Evolutionary conservation across 129 eudicot species (phyloP).

Genomic region (Dittrichia graveolens): DNA sequence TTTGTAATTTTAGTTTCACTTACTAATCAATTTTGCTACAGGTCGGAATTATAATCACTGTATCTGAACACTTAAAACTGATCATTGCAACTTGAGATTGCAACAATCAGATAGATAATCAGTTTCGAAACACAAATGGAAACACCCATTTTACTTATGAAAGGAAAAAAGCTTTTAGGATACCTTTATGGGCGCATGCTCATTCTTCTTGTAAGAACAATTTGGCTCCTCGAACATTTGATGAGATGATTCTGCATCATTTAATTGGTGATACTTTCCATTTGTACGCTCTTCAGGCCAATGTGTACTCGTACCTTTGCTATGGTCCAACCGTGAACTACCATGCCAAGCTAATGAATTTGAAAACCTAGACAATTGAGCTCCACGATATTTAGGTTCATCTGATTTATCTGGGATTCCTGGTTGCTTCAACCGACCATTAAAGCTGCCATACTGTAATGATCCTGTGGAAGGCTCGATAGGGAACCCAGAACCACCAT

Average conservation of each 20-base stretch:
- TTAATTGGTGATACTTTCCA: slow-evolving; percentile 46
- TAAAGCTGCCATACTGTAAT: slow-evolving; percentile 34
- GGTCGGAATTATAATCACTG: neutral
- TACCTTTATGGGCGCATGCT: slow-evolving; percentile 47
- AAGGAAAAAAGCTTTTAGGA: neutral
- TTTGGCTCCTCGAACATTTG: slow-evolving; percentile 46
- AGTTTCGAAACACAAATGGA: too few relatives aligned
- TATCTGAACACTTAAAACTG: too few relatives aligned
- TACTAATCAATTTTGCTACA: neutral
- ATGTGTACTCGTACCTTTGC: slow-evolving; percentile 51
- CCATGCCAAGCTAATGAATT: slow-evolving; percentile 77
- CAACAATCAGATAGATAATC: too few relatives aligned
- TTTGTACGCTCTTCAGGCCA: slow-evolving; percentile 57
- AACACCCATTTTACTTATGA: neutral
- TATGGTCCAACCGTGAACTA: slow-evolving; percentile 60
- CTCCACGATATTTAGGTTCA: slow-evolving; percentile 47
- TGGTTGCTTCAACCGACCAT: slow-evolving; percentile 39
- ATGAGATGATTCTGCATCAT: slow-evolving; percentile 60
- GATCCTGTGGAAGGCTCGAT: slow-evolving; percentile 52
- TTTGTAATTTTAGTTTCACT: neutral
- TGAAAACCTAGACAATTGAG: slow-evolving; percentile 68
- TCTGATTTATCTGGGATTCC: slow-evolving; percentile 20
- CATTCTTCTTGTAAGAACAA: slow-evolving; percentile 54
- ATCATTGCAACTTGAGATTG: too few relatives aligned
- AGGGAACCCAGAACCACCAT: slow-evolving; percentile 60